Evolutionary conservation across 305 asterid species (phyloP).

Genomic region (Stenogyne calaminthoides): DNA sequence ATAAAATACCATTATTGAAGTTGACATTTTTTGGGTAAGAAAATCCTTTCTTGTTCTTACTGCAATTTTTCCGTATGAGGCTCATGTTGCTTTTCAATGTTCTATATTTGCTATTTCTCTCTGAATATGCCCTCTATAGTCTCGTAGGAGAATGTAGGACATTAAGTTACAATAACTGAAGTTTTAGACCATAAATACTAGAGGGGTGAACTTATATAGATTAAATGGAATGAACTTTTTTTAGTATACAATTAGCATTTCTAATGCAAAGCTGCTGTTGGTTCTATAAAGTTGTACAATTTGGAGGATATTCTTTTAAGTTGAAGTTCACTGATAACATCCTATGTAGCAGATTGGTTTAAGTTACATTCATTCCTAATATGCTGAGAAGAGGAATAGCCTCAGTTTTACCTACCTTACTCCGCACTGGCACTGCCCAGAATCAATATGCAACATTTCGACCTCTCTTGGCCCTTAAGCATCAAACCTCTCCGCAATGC

Average conservation of each 20-base stretch:
- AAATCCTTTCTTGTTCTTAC: not conserved
- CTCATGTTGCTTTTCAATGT: conserved; percentile 1
- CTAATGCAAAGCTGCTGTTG: not conserved
- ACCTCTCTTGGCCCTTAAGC: conserved; percentile 23
- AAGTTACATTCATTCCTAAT: not conserved
- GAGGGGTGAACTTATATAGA: not conserved
- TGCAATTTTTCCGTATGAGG: conserved; percentile 1
- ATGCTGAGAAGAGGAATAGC: conserved; percentile 60
- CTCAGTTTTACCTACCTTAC: conserved; percentile 43
- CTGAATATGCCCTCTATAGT: not conserved
- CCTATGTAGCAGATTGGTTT: not conserved
- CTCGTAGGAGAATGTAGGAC: conserved; percentile 1
- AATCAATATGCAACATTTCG: conserved; percentile 26
- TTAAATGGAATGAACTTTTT: not conserved
- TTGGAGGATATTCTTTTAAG: not conserved
- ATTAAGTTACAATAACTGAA: conserved; percentile 4
- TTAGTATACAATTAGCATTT: not conserved
- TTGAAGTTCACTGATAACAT: conserved; percentile 8
- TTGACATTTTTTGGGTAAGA: not conserved
- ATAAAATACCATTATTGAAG: conserved; percentile 27
- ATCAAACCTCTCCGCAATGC: conserved; percentile 22
- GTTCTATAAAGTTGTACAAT: not conserved
- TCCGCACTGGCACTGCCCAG: conserved; percentile 30
- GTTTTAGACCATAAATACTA: conserved; percentile 9
- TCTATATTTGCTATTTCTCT: not conserved